phyloP scores from a whole-genome alignment of 1,284 basidiomycete species.

The Fomitopsis betulina region DNA sequence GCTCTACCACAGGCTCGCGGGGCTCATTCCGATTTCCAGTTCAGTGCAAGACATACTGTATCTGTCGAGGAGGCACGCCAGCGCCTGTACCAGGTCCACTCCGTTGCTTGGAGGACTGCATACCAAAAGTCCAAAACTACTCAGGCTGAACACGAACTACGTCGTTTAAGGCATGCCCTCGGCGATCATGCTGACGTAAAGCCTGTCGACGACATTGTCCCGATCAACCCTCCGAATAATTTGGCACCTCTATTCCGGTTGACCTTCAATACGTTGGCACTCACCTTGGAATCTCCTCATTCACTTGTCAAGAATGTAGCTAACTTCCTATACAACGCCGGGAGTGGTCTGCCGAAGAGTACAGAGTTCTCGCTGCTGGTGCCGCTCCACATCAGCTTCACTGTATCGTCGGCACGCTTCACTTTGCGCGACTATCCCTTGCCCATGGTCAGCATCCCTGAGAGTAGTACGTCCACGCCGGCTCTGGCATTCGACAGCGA shows the following conservation, averaged over 20 bases:
- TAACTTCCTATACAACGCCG: constrained; percentile 71
- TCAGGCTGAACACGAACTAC: constrained; percentile 17
- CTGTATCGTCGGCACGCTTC: constrained; percentile 58
- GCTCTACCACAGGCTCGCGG: constrained; percentile 15
- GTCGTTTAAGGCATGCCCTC: constrained; percentile 7
- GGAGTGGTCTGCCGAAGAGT: constrained; percentile 65
- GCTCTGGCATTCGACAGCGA: constrained; percentile 74
- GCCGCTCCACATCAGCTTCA: constrained; percentile 78
- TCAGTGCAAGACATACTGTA: constrained; percentile 60
- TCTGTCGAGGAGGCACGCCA: constrained; percentile 70
- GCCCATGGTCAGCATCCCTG: constrained; percentile 60
- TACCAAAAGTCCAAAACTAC: constrained; percentile 13
- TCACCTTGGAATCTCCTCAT: constrained; percentile 61
- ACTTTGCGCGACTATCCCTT: constrained; percentile 81
- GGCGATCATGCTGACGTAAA: constrained; percentile 10
- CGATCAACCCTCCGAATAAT: constrained; percentile 32
- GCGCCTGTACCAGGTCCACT: constrained; percentile 71
- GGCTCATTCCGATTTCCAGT: constrained; percentile 40
- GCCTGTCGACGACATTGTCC: constrained; percentile 26
- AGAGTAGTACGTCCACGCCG: constrained; percentile 33
- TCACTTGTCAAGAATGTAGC: constrained; percentile 56
- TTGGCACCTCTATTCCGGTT: constrained; percentile 76
- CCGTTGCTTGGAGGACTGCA: constrained; percentile 65
- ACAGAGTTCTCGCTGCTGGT: constrained; percentile 79
- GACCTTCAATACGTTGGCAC: constrained; percentile 52